Evolutionary conservation across 1,139 yeast genomes (phyloP), one percentile per base, ranked within the genome.

Genomic region (Sugiyamaella castrensis): DNA sequence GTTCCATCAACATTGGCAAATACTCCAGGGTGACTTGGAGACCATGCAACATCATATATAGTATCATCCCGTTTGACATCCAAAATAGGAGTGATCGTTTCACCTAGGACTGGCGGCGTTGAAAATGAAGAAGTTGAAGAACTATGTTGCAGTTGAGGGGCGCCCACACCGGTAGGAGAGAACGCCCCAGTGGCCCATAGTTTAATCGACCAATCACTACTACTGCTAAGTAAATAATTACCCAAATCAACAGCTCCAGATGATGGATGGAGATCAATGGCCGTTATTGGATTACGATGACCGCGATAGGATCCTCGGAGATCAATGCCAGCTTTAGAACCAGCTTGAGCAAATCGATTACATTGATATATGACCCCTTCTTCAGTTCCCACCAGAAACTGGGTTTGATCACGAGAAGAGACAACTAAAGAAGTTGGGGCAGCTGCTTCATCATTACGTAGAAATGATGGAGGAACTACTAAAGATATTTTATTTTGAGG

Each of bases 1-100:
- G 71, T 65, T 2, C 76, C 71, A 4, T 80, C 81, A 24, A 76
- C 73, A 1, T 76, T 65, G 1, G 77, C 76, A 57, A 81, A 78
- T 43, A 80, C 76, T 8, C 69, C 65, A 0, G 71, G 67, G 10
- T 61, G 54, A 9, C 61, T 57, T 0, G 82, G 83, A 38, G 75
- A 64, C 66, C 75, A 70, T 4, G 68, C 63, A 1, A 78, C 67
- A 40, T 72, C 76, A 42, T 71, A 65, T 0, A 79, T 72, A 11
- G 73, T 66, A 40, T 75, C 73, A 8, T 69, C 66, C 1, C 76
- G 70, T 4, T 71, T 67, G 16, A 69, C 48, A 38, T 58, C 63
- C 40, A 59, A 24, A 32, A 64, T 37, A 6, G 66, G 62, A 9
- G 30, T 31, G 19, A 58, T 28, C 4, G 29, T 34, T 30, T 48